Conservation (phyloP, 345 rosid genomes). For the Salix udensis region DNA sequence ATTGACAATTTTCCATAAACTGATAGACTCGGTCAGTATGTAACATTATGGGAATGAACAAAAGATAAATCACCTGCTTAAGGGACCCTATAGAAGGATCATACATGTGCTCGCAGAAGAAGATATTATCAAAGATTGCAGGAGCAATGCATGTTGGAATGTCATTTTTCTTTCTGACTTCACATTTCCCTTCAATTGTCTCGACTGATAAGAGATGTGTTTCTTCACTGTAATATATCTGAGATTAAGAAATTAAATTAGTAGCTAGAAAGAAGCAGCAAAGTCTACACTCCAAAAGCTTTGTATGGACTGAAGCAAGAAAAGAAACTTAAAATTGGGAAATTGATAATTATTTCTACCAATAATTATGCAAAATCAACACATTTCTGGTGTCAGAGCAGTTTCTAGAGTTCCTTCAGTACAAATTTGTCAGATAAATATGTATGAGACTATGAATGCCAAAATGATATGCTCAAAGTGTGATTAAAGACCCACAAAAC, state of each 20-base stretch:
- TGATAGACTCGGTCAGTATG: neutral
- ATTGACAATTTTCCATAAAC: neutral
- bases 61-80: conserved; percentile 49
- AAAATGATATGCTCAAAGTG: neutral
- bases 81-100: conserved; percentile 67
- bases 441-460: neutral
- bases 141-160: conserved; percentile 41
- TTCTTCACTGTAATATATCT: conserved; percentile 76
- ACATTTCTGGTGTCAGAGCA: neutral
- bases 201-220: conserved; percentile 31
- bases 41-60: neutral
- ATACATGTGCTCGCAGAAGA: conserved; percentile 73
- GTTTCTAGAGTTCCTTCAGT: neutral
- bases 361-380: neutral
- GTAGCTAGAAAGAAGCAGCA: neutral
- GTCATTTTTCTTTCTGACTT: conserved; percentile 70
- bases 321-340: neutral
- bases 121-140: conserved; percentile 58
- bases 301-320: too few species aligned
- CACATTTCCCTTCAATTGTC: conserved; percentile 71
- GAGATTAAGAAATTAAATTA: conserved; percentile 17
- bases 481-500: neutral
- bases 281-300: neutral
- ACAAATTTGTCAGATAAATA: neutral
- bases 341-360: neutral